These are phyloP conservation scores for Stromatinia cepivora DNA, from an alignment of 2,329 filamentous ascomycete genomes.

Conservation along the genomic window DNA sequence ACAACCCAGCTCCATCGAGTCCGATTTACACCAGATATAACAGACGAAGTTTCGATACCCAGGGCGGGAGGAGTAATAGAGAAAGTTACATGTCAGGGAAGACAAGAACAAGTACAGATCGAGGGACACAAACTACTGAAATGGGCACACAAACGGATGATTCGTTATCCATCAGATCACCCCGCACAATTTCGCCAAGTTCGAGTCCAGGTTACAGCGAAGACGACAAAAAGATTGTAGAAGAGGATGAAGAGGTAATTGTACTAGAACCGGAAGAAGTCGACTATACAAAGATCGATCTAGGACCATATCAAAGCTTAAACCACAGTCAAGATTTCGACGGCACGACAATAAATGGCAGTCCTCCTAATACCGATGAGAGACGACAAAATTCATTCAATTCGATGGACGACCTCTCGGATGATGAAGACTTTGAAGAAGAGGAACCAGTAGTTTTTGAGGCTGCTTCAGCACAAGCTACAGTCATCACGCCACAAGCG, in stretches of 20 bases:
- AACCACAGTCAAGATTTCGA: slow-evolving; percentile 38
- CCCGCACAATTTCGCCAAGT: slow-evolving; percentile 39
- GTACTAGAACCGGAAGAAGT: slow-evolving; percentile 53
- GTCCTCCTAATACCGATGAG: slow-evolving; percentile 37
- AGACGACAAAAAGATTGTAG: slow-evolving; percentile 39
- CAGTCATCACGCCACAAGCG: slow-evolving; percentile 54
- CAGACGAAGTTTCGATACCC: slow-evolving; percentile 69
- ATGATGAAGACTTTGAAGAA: slow-evolving; percentile 45
- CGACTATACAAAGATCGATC: slow-evolving; percentile 61
- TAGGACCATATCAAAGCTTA: slow-evolving; percentile 45
- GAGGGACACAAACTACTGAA: slow-evolving; percentile 69
- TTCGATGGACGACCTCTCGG: slow-evolving; percentile 50
- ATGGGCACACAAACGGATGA: slow-evolving; percentile 61
- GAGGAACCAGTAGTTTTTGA: slow-evolving; percentile 71
- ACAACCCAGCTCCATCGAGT: slow-evolving; percentile 73
- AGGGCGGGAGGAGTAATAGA: slow-evolving; percentile 60
- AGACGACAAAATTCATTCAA: slow-evolving; percentile 41
- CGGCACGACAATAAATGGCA: slow-evolving; percentile 40
- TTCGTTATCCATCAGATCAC: slow-evolving; percentile 46
- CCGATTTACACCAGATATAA: slow-evolving; percentile 60
- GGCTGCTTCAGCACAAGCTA: slow-evolving; percentile 58
- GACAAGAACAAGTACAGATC: slow-evolving; percentile 52
- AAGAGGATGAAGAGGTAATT: slow-evolving; percentile 42
- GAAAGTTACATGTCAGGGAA: slow-evolving; percentile 73
- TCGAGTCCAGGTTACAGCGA: slow-evolving; percentile 56